Evolutionary conservation across 768 basidiomycete genomes (phyloP), one percentile per base, ranked within the genome.

Genomic region (Albatrellus ellisii): DNA sequence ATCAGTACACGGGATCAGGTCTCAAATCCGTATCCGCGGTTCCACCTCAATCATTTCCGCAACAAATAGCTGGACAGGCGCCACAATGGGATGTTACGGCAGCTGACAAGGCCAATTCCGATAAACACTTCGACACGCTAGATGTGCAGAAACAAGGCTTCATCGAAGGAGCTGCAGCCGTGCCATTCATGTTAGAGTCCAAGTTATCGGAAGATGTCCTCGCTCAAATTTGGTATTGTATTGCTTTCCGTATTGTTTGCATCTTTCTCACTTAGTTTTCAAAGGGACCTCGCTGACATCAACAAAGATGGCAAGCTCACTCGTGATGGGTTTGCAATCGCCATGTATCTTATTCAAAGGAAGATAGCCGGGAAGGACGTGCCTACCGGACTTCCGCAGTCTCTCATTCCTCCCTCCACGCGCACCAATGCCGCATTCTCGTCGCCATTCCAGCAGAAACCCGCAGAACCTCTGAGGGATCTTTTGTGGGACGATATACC

Each of bases 111-210:
- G 70, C 76, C 1, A 68, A 62, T 15, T 65, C 84, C 1, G 91
- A 98, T 59, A 63, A 62, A 9, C 79, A 77, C 62, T 99, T 97
- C 56, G 77, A 82, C 44, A 66, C 64, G n/a, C 68, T 98, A 28
- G 95, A 99, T 58, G 59, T 69, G 12, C 69, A 72, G 47, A 77
- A 71, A 49, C 70, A 63, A 45, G 91, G 90, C 0, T 86, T 69
- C 54, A 82, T 98, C 15, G 90, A 92, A 55, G 91, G 91, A 6
- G 89, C 94, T 45, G 77, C 88, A 26, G 95, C 90, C 6, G 95
- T 95, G 4, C 89, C 88, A 3, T 98, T 98, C 62, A 84, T 99
- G 81, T 58, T 94, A 45, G 79, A 90, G 60, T 92, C 89, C 25
- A 79, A 84, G 35, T 63, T 99, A 35, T 70, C 79, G 1, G 84